Evolutionary conservation across 73 alveolate genomes (phyloP), one percentile per base, ranked within the genome.

Genomic region (Stentor roeselii): DNA sequence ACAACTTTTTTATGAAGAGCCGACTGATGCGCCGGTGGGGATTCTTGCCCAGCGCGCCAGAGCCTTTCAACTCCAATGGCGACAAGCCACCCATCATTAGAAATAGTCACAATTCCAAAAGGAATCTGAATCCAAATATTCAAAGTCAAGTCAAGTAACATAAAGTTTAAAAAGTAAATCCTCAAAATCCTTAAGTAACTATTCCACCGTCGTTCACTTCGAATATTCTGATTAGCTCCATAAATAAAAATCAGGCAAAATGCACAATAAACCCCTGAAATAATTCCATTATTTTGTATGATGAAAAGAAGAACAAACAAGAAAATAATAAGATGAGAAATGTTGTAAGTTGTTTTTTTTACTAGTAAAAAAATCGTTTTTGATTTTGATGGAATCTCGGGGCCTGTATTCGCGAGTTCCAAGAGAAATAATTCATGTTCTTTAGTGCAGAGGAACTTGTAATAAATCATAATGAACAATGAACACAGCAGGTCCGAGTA

Each of bases 171-270:
- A 67, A 67, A 67, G 34, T 67, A 67, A 30, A 21, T 67, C 41
- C 80, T 67, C 42, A 67, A 67, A 32, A 34, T 67, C 37, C 34
- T 67, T 40, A 67, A 1, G 34, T 67, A 67, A 36, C 37, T 21
- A 2, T 34, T 67, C 37, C 80, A 67, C 27, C 80, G 15, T 2
- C 37, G 21, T 2, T 67, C 80, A 67, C 80, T 67, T 67, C 37
- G 21, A 21, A 67, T 67, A 2, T 27, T 34, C 37, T 67, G 42
- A 67, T 67, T 67, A 1, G 80, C n/a, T 34, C 37, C 37, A 32
- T 67, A 67, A 27, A 67, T 67, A 67, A 67, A 67, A 67, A 67
- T 67, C 42, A 67, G 34, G 41, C 80, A 67, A 2, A 67, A 67
- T 34, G 34, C 21, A 2, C 80, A 67, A 67, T 67, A 67, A 67